Base-by-base conservation (phyloP, 1,284 basidiomycete genomes). In the Trametes sp. region DNA sequence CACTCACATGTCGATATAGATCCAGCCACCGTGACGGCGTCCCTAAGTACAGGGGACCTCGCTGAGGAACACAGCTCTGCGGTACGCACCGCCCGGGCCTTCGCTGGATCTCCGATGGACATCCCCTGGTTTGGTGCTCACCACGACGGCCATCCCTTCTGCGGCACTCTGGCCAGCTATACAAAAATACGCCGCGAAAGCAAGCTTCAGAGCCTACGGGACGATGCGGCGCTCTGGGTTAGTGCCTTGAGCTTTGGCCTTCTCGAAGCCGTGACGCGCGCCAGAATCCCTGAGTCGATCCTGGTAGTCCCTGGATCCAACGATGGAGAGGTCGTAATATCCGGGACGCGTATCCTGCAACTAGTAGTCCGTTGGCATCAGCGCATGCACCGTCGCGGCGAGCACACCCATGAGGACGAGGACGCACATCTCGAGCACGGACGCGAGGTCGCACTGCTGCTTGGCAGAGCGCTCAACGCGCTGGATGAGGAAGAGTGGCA, bases 231-330 rank as follows among this genome's bases (percentile, higher is more conserved):
- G 6, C 29, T 66, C 23, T 66, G 65, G 65, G 29, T 59, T 8
- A 56, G 59, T 10, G 59, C 62, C 0, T 55, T 66, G 62, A 61
- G 59, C 3, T 63, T 66, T n/a, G 65, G 65, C 7, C 38, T 66
- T 6, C 54, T 63, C 9, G 65, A 66, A 28, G 50, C 54, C 28
- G 26, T 62, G 21, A 57, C 41, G n/a, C 48, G 45, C n/a, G 26
- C n/a, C 1, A 45, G 51, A 9, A 50, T 66, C 9, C 51, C 62
- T 11, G 65, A 66, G 35, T 26, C 35, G 0, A 21, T 54, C 11
- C 31, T 61, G 9, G 49, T 66, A 19, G 36, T 57, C 4, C 36
- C 42, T 2, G 46, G 38, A 2, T 7, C 35, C 8, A 14, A 7
- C 7, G 55, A 52, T 9, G 50, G 55, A 2, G 35, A 42, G 23